Base-by-base conservation (phyloP, 2,329 filamentous ascomycete species). In the Delphinella strobiligena region DNA sequence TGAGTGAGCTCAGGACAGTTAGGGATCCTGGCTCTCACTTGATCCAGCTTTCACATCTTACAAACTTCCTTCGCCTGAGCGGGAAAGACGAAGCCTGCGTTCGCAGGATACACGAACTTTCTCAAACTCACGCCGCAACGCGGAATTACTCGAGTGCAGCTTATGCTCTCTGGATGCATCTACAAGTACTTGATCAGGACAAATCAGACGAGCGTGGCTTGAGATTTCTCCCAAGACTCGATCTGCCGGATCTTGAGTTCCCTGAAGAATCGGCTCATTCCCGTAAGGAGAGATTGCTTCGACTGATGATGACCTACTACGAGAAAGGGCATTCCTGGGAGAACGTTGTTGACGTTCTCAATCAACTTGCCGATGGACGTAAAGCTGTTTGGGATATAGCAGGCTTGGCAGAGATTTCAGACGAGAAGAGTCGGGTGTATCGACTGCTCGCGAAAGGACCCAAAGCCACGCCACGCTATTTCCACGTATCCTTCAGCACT, bases 31-130 rank as follows among this genome's bases (percentile, higher is more conserved):
- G 83, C 1, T 81, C 82, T 5, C 77, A 83, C 45, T 82, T 93
- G 47, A 84, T 94, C 60, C 87, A 95, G 58, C 85, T 86, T 1
- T 66, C 96, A 37, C 78, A 85, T 41, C 67, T 96, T 18, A 95
- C 96, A 88, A 86, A 95, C 51, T 96, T 95, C 61, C 72, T 96
- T 50, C 82, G 87, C 48, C 87, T 95, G 55, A 93, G 95, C 81
- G 84, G 93, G 49, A 93, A 93, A 54, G 87, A 94, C 57, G 88
- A 95, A 53, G 94, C 95, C 42, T 96, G 94, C 59, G 82, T 94
- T 47, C 81, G 87, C 48, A 95, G 96, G 53, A 88, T 96, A 11
- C 89, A 96, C 55, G 87, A 95, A 59, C 71, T 96, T 15, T 84
- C 87, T 2, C 67, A 77, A 30, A 67, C 91, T 10, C 89, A 96